Conservation (phyloP, 192 early-diverging fungal genomes). For the Endogone sp. region DNA sequence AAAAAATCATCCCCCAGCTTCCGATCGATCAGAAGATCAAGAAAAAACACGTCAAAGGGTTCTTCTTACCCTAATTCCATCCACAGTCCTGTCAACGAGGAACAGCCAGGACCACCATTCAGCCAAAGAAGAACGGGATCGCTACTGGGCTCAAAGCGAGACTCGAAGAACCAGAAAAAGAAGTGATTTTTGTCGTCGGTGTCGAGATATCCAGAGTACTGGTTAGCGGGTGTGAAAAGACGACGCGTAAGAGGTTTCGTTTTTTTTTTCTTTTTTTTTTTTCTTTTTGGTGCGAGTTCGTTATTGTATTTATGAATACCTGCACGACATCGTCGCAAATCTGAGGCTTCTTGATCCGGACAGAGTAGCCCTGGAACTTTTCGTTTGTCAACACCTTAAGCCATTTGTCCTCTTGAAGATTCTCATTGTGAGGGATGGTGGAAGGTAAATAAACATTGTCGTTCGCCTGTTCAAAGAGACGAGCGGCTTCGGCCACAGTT, state of each 20-base stretch:
- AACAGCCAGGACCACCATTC: conserved; percentile 85
- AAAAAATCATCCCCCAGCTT: no score
- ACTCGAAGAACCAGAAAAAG: conserved; percentile 98
- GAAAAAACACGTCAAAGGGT: no score
- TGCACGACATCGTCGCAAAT: conserved; percentile 27
- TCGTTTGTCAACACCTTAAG: conserved; percentile 13
- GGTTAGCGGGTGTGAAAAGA: conserved; percentile 5
- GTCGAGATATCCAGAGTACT: conserved; percentile 80
- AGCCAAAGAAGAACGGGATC: conserved; percentile 81
- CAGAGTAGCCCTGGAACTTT: conserved; percentile 19
- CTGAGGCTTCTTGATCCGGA: conserved; percentile 23
- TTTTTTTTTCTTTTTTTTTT: no score
- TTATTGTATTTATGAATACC: no score
- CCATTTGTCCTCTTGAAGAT: neutral
- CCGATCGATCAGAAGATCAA: no score
- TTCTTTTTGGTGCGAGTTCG: no score
- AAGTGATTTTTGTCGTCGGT: conserved; percentile 71
- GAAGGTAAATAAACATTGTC: neutral
- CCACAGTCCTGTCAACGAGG: conserved; percentile 70
- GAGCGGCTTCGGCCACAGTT: neutral
- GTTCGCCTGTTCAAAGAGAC: neutral
- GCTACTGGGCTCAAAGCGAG: conserved; percentile 61
- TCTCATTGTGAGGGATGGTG: neutral
- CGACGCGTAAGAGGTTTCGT: neutral
- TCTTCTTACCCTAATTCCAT: conserved; percentile 69